phyloP scores from a whole-genome alignment of 805 yeast genomes.

The Candida caryicola region DNA sequence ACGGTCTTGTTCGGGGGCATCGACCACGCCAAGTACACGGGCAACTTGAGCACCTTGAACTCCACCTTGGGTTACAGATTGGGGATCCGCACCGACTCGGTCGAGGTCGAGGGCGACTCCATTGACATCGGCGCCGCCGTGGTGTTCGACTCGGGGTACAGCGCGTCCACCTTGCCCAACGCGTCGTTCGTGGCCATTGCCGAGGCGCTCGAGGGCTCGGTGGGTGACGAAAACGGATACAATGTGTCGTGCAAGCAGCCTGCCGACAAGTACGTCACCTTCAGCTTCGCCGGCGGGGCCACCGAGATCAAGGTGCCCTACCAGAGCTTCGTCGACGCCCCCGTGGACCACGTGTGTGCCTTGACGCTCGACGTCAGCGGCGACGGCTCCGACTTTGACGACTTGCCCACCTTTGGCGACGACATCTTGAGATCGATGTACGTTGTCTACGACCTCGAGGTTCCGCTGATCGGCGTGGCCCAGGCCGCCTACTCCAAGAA shows the following conservation, averaged over 20 bases:
- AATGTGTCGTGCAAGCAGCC: constrained; percentile 5
- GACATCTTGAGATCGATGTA: constrained; percentile 50
- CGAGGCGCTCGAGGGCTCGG: background rate
- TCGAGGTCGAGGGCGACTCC: constrained; percentile 1
- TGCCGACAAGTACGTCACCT: constrained; percentile 5
- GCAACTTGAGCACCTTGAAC: constrained; percentile 5
- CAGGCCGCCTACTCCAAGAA: constrained; percentile 36
- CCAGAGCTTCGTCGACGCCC: constrained; percentile 5
- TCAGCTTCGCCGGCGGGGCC: constrained; percentile 6
- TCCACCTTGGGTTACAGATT: constrained; percentile 3
- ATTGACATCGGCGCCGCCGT: constrained; percentile 1
- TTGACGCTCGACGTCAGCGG: background rate
- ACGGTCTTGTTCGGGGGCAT: constrained; percentile 21
- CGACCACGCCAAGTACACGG: constrained; percentile 16
- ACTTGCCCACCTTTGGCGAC: constrained; percentile 44
- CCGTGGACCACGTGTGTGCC: constrained; percentile 1
- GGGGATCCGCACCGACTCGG: constrained; percentile 1
- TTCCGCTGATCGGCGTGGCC: constrained; percentile 42
- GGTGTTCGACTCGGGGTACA: constrained; percentile 10
- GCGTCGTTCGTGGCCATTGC: constrained; percentile 3
- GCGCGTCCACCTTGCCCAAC: constrained; percentile 5
- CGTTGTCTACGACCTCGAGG: constrained; percentile 53
- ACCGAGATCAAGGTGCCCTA: constrained; percentile 5
- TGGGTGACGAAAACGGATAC: background rate
- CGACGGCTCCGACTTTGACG: background rate